These are phyloP conservation scores for Calycina herbarum DNA, from an alignment of 2,329 filamentous ascomycete genomes.

Conservation along the genomic window DNA sequence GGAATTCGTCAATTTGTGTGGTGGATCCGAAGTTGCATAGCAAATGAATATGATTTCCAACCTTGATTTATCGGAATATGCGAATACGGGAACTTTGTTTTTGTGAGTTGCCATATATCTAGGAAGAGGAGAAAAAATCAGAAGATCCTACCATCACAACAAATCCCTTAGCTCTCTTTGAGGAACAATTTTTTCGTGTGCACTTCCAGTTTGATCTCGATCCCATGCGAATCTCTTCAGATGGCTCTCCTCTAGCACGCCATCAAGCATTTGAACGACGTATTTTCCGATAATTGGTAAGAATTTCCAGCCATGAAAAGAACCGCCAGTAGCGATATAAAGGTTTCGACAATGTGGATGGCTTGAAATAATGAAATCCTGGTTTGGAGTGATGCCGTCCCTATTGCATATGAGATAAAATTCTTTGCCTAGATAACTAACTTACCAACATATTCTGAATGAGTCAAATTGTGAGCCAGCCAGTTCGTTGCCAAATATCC, in stretches of 20 bases:
- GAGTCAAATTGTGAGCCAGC: constrained; percentile 43
- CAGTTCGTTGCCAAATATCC: constrained; percentile 45
- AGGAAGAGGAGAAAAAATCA: not conserved
- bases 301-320: constrained; percentile 67
- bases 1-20: not conserved
- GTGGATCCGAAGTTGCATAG: not conserved
- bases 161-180: constrained; percentile 15
- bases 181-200: constrained; percentile 20
- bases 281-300: constrained; percentile 63
- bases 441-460: constrained; percentile 50
- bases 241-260: constrained; percentile 41
- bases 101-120: too few species aligned
- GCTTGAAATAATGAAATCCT: constrained; percentile 61
- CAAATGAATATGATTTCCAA: not conserved
- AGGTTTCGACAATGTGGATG: constrained; percentile 55
- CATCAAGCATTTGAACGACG: constrained; percentile 50
- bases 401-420: constrained; percentile 39
- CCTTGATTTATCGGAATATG: not conserved
- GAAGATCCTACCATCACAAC: not conserved
- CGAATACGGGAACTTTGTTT: not conserved
- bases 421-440: not conserved
- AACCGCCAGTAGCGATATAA: constrained; percentile 62
- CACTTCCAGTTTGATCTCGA: constrained; percentile 17
- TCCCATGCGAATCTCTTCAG: constrained; percentile 49
- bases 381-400: constrained; percentile 61